These are phyloP conservation scores for Solanum hybrid DNA, from an alignment of 305 asterid genomes.

Conservation along the genomic window DNA sequence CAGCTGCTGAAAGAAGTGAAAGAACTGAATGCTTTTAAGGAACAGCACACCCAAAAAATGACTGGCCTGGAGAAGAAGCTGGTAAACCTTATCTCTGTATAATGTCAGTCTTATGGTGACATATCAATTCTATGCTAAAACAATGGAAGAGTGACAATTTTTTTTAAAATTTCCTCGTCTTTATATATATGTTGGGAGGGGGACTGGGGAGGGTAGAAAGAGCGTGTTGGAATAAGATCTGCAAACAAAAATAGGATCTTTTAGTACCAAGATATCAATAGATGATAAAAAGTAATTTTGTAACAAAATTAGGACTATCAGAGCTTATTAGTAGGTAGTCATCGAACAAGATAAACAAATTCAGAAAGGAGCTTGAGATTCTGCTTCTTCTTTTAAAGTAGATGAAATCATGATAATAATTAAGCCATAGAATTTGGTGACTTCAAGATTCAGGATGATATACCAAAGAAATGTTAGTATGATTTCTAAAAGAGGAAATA, in stretches of 20 bases:
- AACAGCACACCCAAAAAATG: constrained; percentile 39
- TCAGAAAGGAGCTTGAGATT: not conserved
- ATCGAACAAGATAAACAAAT: no score
- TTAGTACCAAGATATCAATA: no score
- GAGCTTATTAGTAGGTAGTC: no score
- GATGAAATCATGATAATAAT: not conserved
- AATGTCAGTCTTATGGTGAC: not conserved
- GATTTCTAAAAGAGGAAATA: not conserved
- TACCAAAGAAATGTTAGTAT: not conserved
- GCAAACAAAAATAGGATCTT: no score
- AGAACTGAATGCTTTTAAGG: constrained; percentile 43
- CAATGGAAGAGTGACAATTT: no score
- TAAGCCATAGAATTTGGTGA: not conserved
- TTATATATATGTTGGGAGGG: no score
- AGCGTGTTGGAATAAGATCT: no score
- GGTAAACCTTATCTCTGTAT: constrained; percentile 31
- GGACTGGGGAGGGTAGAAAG: no score
- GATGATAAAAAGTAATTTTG: no score
- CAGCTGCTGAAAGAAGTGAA: constrained; percentile 49
- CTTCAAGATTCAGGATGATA: not conserved
- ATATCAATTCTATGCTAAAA: not conserved
- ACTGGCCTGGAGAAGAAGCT: constrained; percentile 41
- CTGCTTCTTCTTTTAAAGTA: not conserved
- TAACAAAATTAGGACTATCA: no score
- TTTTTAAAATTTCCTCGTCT: no score